These are phyloP conservation scores for Phaffomyces opuntiae DNA, from an alignment of 805 yeast genomes.

Conservation along the genomic window DNA sequence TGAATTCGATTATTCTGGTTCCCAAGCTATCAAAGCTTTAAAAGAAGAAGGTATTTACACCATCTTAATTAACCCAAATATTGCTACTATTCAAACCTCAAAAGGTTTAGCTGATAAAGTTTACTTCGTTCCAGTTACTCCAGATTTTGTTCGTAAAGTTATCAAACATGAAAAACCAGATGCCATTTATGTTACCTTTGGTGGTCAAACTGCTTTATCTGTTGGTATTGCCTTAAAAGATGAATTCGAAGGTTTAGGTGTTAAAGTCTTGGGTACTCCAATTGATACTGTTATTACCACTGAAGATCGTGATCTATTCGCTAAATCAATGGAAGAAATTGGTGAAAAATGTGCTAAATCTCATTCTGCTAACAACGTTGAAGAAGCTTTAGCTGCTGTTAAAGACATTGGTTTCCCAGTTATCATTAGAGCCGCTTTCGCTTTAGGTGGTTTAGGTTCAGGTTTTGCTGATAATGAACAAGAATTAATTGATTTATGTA, in stretches of 20 bases:
- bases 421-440: constrained; percentile 95
- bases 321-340: constrained; percentile 91
- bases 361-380: constrained; percentile 70
- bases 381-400: constrained; percentile 82
- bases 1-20: constrained; percentile 97
- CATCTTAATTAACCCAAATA: constrained; percentile 92
- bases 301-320: constrained; percentile 95
- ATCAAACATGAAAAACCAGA: constrained; percentile 94
- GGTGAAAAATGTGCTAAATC: constrained; percentile 94
- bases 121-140: constrained; percentile 93
- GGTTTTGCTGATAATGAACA: constrained; percentile 90
- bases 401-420: constrained; percentile 88
- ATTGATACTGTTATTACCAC: constrained; percentile 95
- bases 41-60: constrained; percentile 98
- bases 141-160: constrained; percentile 94
- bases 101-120: constrained; percentile 97
- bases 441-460: constrained; percentile 96
- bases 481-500: constrained; percentile 78
- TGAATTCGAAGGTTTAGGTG: constrained; percentile 87
- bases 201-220: constrained; percentile 96
- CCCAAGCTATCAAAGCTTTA: constrained; percentile 97
- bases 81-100: constrained; percentile 97
- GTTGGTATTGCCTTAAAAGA: constrained; percentile 96
- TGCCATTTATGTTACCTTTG: constrained; percentile 93
- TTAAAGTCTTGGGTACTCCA: constrained; percentile 92